Base-by-base conservation (phyloP, 1,284 basidiomycete genomes). In the Ceratobasidium sp. region DNA sequence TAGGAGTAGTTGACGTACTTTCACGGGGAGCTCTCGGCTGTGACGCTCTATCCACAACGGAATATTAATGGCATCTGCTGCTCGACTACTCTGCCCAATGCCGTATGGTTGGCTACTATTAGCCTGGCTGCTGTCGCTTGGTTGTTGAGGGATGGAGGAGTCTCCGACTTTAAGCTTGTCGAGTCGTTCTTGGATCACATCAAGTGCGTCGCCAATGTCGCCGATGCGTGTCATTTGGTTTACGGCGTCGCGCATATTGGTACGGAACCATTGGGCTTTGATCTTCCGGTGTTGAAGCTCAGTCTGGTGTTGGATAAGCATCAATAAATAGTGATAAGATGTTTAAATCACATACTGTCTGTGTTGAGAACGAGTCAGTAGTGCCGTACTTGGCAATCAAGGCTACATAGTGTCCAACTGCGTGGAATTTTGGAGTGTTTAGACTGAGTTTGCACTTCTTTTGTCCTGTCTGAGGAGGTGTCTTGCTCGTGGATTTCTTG, bases 331-430 rank as follows among this genome's bases (percentile, higher is more conserved):
- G 33, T 33, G 33, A 33, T 33, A 33, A 33, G 33, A 33, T 33
- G 33, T 33, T 33, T 33, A 33, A 33, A 33, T 33, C 33, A 33
- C 33, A 33, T 73, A 87, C 86, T 23, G 80, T 76, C 49, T 86
- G 83, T 0, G 84, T 86, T 0, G 82, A 82, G 46, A 83, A 86
- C 18, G 80, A 84, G 60, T 88, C 87, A 0, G 84, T 86, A 0
- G 85, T 86, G 0, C 86, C 85, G 64, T 81, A 83, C 0, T 51
- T 77, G 10, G 79, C 63, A 9, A 88, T 87, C 0, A 82, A 78
- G 0, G 39, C 55, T 0, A 83, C 76, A 77, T 86, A 86, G 68
- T 87, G 83, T 0, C 84, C 82, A 0, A 87, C 79, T 0, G 80
- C 69, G 77, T 87, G 86, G 0, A 83, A 79, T 69, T 88, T 87